Evolutionary conservation across 495 filamentous ascomycete genomes (phyloP), one percentile per base, ranked within the genome.

Genomic region (Hyaloscypha variabilis): DNA sequence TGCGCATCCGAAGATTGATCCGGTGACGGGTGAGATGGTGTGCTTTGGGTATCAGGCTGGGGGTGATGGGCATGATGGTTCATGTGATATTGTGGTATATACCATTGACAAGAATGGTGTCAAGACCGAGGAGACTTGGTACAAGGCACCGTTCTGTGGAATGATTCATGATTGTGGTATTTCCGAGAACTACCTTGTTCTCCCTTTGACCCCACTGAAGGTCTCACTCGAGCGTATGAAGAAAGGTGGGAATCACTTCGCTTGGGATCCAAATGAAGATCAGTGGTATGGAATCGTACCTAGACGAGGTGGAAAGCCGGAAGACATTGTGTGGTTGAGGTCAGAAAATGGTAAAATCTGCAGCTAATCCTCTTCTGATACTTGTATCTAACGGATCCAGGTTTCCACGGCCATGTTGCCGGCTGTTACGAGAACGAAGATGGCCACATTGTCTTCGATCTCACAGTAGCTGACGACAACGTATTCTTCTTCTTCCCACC

Each of bases 1-100:
- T 0, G 86, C 86, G 1, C 86, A 88, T 66, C 86, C 86, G 0
- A 88, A 88, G 69, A 75, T 86, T 56, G 85, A 87, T 63, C 86
- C 85, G 1, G 74, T 73, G 17, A 87, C 81, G 1, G 80, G 81
- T 13, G 86, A 88, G 70, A 78, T 87, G 77, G 64, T 86, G 6
- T 82, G 78, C 50, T 85, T 84, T 63, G 83, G 81, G 3, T 87
- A 87, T 64, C 83, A 84, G 67, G 79, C 79, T 0, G 80, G 79
- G 8, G 77, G 78, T 1, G 73, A 83, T 57, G 79, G 80, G 0
- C 59, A 71, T 3, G 78, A 81, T 63, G 79, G 75, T 39, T 77
- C 75, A 0, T 71, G 73, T 1, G 84, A 86, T 52, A 75, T 85
- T n/a, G 77, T 75, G 14, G 76, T 79, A 0, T 86, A 81, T 75